Evolutionary conservation across 192 early-diverging fungal genomes (phyloP).

Genomic region (Backusella circina): DNA sequence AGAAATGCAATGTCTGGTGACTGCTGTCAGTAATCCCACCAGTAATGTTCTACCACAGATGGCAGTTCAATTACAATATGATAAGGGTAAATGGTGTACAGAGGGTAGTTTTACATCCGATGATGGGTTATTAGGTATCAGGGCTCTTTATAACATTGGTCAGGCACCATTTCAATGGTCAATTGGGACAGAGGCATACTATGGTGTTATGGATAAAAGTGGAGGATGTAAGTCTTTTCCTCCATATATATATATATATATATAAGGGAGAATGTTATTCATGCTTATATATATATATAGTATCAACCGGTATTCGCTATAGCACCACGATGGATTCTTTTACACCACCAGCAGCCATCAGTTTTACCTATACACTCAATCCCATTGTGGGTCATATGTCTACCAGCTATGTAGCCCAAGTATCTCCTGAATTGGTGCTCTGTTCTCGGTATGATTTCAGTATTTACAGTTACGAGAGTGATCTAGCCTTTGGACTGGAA

Average conservation of each 20-base stretch:
- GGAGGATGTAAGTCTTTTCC: conserved; percentile 68
- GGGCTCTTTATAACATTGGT: conserved; percentile 75
- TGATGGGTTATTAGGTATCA: conserved; percentile 76
- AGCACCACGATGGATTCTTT: conserved; percentile 47
- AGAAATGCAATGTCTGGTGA: conserved; percentile 53
- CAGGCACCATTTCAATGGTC: conserved; percentile 47
- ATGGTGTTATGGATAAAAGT: conserved; percentile 75
- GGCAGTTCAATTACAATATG: conserved; percentile 64
- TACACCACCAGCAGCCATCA: conserved; percentile 40
- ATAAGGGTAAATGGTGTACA: conserved; percentile 66
- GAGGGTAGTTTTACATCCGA: conserved; percentile 77
- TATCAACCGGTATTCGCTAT: conserved; percentile 68
- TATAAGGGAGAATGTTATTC: neutral
- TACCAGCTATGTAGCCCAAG: conserved; percentile 76
- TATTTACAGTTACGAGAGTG: conserved; percentile 86
- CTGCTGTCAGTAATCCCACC: conserved; percentile 58
- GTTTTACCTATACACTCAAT: conserved; percentile 74
- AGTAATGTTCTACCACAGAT: conserved; percentile 33
- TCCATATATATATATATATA: neutral
- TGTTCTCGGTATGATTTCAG: conserved; percentile 90
- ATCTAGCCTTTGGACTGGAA: conserved; percentile 82
- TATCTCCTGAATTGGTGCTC: conserved; percentile 63
- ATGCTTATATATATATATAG: conserved; percentile 14
- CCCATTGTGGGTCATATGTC: conserved; percentile 94
- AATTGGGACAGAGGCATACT: conserved; percentile 70